Base-by-base conservation (phyloP, 768 basidiomycete genomes). In the Dioszegia aurantiaca region DNA sequence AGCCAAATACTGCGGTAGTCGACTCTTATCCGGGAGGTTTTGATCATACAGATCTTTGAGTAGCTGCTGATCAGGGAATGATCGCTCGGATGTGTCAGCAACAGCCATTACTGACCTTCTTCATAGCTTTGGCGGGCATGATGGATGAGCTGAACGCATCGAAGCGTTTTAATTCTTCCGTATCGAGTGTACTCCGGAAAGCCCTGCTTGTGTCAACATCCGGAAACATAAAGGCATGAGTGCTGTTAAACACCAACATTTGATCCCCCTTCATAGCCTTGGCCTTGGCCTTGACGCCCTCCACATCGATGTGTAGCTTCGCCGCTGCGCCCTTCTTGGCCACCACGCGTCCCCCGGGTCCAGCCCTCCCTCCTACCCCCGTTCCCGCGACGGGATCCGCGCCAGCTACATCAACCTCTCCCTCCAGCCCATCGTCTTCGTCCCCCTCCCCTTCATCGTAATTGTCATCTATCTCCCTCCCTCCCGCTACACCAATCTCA, bases 1-100 rank as follows among this genome's bases (percentile, higher is more conserved):
- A 9, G 59, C 70, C 19, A 72, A 26, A 11, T 69, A 48, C 40
- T 58, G 45, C 12, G 56, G 40, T 8, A 16, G 40, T n/a, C 8
- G 36, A 11, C 67, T 39, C 31, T 58, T 58, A 4, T 54, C 56
- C 28, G 56, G 47, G 40, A 60, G 30, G 21, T 56, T 52, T 55
- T 72, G 70, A 31, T 72, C 70, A 55, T 54, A 67, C 19, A 69
- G 19, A 26, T 72, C 70, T 19, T 65, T 30, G 56, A 65, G 67
- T n/a, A 72, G 61, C 68, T 72, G 28, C 8, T 42, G 41, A 17
- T n/a, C 23, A 27, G 1, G 26, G 19, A 23, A n/a, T n/a, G n/a
- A n/a, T n/a, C n/a, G n/a, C n/a, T n/a, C n/a, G n/a, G n/a, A n/a
- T n/a, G n/a, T n/a, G n/a, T n/a, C n/a, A n/a, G n/a, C n/a, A n/a